Evolutionary conservation across 257 asterid genomes (phyloP).

Genomic region (Cordia subcordata): DNA sequence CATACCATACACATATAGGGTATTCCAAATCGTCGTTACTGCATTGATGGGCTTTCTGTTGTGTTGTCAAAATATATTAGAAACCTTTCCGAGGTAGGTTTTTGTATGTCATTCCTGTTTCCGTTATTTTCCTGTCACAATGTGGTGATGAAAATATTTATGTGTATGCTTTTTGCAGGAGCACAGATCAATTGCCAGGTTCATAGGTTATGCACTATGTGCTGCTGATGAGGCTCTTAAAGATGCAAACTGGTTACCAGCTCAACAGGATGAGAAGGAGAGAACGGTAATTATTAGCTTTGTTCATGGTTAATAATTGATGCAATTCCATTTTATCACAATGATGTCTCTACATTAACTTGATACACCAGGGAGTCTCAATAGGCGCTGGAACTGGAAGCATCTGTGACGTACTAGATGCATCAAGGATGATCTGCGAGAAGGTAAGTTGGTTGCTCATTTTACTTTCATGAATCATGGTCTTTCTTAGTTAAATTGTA

Average conservation of each 20-base stretch:
- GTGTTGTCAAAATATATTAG: too few relatives aligned
- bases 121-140: background rate
- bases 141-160: slow-evolving; percentile 17
- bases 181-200: slow-evolving; percentile 82
- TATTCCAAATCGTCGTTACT: too few relatives aligned
- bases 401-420: slow-evolving; percentile 82
- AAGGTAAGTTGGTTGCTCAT: too few relatives aligned
- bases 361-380: slow-evolving; percentile 77
- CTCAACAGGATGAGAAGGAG: slow-evolving; percentile 72
- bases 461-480: background rate
- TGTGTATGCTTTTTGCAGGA: slow-evolving; percentile 39
- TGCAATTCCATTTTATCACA: slow-evolving; percentile 12
- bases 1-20: too few relatives aligned
- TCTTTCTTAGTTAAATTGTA: background rate
- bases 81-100: too few relatives aligned
- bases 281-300: slow-evolving; percentile 71
- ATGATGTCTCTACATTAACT: too few relatives aligned
- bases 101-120: background rate
- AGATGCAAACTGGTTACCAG: slow-evolving; percentile 90
- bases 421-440: slow-evolving; percentile 77
- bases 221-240: slow-evolving; percentile 92
- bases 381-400: slow-evolving; percentile 98
- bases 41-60: too few relatives aligned
- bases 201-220: slow-evolving; percentile 89
- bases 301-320: too few relatives aligned